phyloP scores from a whole-genome alignment of 2,329 filamentous ascomycete species.

The Diaporthe citrichinensis region DNA sequence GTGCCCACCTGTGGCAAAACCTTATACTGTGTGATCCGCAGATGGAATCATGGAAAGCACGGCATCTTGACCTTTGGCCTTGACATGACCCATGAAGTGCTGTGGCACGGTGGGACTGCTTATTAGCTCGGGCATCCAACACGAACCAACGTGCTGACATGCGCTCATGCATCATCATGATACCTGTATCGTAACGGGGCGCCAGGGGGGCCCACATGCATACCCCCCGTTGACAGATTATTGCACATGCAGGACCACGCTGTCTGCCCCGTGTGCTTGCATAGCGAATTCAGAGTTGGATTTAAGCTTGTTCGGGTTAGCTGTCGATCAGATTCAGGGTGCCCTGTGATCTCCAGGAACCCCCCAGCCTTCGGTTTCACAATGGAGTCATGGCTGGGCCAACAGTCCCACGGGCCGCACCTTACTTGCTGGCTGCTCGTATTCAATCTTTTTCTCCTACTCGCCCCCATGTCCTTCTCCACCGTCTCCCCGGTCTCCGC shows the following conservation, averaged over 20 bases:
- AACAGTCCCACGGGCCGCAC: slow-evolving; percentile 15
- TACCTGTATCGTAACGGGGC: neutral
- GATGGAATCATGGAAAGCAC: neutral
- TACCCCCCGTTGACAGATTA: neutral
- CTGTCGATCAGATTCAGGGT: slow-evolving; percentile 1
- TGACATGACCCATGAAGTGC: neutral
- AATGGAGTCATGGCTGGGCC: slow-evolving; percentile 17
- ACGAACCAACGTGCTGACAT: slow-evolving; percentile 6
- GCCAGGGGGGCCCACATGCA: neutral
- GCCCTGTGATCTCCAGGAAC: neutral
- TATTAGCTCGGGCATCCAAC: neutral
- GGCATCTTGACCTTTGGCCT: neutral
- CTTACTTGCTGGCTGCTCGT: slow-evolving; percentile 25
- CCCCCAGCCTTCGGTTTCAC: slow-evolving; percentile 19
- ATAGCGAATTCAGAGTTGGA: neutral
- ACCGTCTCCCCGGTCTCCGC: slow-evolving; percentile 3
- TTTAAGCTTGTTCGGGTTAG: slow-evolving; percentile 33
- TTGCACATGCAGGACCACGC: neutral
- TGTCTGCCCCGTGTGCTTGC: neutral
- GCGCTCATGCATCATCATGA: neutral
- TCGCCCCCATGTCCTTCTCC: slow-evolving; percentile 13
- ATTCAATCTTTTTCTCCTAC: neutral
- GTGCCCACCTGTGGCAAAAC: neutral
- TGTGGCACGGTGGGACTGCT: neutral
- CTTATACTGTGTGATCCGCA: neutral